Evolutionary conservation across 805 yeast genomes (phyloP).

Genomic region (Wickerhamiella kurtzmanii): DNA sequence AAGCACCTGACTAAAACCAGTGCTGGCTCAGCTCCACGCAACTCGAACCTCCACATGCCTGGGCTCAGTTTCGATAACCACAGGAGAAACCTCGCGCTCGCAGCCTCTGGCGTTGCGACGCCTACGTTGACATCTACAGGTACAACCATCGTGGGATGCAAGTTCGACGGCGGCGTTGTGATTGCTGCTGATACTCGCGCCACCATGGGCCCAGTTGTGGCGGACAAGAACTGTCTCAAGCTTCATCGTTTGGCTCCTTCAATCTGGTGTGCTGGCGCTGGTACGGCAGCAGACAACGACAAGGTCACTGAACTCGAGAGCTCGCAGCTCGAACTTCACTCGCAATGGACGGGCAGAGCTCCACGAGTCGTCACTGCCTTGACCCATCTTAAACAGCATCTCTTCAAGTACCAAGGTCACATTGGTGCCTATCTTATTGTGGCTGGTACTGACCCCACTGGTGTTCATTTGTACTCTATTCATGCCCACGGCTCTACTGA

Average conservation of each 20-base stretch:
- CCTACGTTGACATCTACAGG: slow-evolving; percentile 96
- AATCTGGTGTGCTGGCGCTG: slow-evolving; percentile 99
- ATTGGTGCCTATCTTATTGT: slow-evolving; percentile 94
- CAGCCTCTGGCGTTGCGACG: slow-evolving; percentile 55
- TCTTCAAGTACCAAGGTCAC: slow-evolving; percentile 94
- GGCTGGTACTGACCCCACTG: slow-evolving; percentile 97
- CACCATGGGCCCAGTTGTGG: slow-evolving; percentile 90
- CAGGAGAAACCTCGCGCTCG: slow-evolving; percentile 71
- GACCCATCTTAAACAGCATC: slow-evolving; percentile 86
- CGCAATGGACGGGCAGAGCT: slow-evolving; percentile 66
- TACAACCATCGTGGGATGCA: slow-evolving; percentile 97
- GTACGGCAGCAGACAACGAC: slow-evolving; percentile 99
- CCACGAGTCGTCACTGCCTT: slow-evolving; percentile 91
- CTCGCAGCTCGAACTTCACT: slow-evolving; percentile 81
- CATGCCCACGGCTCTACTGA: slow-evolving; percentile 99
- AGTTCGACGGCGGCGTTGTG: slow-evolving; percentile 84
- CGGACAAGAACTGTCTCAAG: slow-evolving; percentile 96
- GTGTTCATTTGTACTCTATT: slow-evolving; percentile 80
- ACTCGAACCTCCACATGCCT: slow-evolving; percentile 40
- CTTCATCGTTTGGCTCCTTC: slow-evolving; percentile 78
- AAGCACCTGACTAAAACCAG: background rate
- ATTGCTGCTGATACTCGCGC: slow-evolving; percentile 99
- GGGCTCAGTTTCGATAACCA: slow-evolving; percentile 89
- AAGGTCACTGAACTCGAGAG: slow-evolving; percentile 90
- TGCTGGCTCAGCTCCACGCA: no score